These are phyloP conservation scores for Globisporangium parvum DNA, from an alignment of 352 stramenopile genomes.

Conservation along the genomic window DNA sequence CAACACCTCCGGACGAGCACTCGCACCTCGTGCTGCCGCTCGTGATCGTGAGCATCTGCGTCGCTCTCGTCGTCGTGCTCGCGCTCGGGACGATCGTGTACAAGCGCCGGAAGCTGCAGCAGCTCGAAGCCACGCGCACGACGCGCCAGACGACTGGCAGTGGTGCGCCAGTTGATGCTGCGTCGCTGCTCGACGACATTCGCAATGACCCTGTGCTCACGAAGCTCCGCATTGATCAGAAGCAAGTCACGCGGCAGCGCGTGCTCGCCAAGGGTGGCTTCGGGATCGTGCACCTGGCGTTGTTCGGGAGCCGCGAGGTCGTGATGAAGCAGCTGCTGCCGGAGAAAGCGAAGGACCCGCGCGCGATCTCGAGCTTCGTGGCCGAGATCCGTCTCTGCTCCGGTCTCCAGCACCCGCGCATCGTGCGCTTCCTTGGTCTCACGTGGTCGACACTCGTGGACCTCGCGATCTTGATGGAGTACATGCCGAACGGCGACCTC, in stretches of 20 bases:
- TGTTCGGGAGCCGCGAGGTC: constrained; percentile 25
- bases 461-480: constrained; percentile 23
- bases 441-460: constrained; percentile 18
- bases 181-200: constrained; percentile 38
- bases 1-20: background rate
- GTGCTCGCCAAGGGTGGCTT: constrained; percentile 46
- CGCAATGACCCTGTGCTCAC: constrained; percentile 41
- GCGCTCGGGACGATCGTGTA: constrained; percentile 7
- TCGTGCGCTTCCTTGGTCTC: constrained; percentile 22
- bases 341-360: constrained; percentile 11
- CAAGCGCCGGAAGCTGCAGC: constrained; percentile 9
- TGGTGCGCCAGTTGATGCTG: constrained; percentile 9
- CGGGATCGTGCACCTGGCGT: constrained; percentile 44
- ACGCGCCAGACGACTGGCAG: constrained; percentile 5
- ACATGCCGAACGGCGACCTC: constrained; percentile 29
- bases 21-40: constrained; percentile 3
- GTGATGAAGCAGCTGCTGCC: constrained; percentile 13
- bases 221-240: constrained; percentile 41
- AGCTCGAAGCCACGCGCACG: constrained; percentile 10
- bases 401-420: constrained; percentile 17
- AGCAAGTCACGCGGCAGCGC: constrained; percentile 25
- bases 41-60: constrained; percentile 1
- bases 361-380: constrained; percentile 25
- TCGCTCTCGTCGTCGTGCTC: constrained; percentile 2
- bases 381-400: constrained; percentile 20